Conservation (phyloP, 2,329 filamentous ascomycete species). For the Metarhizium album region DNA sequence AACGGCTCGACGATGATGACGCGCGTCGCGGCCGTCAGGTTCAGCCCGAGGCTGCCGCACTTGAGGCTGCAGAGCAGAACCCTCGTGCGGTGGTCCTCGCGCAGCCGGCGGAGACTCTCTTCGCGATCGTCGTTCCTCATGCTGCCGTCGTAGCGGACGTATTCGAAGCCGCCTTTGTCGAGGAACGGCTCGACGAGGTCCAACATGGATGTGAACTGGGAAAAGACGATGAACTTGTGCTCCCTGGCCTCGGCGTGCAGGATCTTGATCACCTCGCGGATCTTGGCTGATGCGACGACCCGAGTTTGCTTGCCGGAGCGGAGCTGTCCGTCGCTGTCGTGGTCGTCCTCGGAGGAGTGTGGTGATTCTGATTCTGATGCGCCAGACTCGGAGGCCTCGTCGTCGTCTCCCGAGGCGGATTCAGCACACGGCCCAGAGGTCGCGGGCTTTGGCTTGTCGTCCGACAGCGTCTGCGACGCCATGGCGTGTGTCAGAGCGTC, state of each 20-base stretch:
- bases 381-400: slow-evolving; percentile 17
- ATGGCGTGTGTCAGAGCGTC: slow-evolving; percentile 26
- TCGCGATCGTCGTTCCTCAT: slow-evolving; percentile 94
- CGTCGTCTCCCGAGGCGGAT: slow-evolving; percentile 24
- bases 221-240: slow-evolving; percentile 98
- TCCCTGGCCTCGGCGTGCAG: slow-evolving; percentile 65
- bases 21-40: slow-evolving; percentile 84
- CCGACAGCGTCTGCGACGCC: slow-evolving; percentile 25
- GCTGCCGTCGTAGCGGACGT: slow-evolving; percentile 83
- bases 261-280: slow-evolving; percentile 72
- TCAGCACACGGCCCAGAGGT: slow-evolving; percentile 13
- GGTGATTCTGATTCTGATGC: slow-evolving; percentile 32
- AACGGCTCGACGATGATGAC: slow-evolving; percentile 96
- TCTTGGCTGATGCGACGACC: slow-evolving; percentile 74
- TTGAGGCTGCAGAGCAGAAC: slow-evolving; percentile 89
- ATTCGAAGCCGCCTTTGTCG: slow-evolving; percentile 59
- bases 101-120: slow-evolving; percentile 66
- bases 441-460: slow-evolving; percentile 8
- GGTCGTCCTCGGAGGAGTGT: slow-evolving; percentile 21
- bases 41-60: slow-evolving; percentile 85
- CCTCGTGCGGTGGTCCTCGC: slow-evolving; percentile 63
- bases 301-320: slow-evolving; percentile 14
- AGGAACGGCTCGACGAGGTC: slow-evolving; percentile 93
- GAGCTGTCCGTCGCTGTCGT: slow-evolving; percentile 23
- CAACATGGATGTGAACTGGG: slow-evolving; percentile 96